Percentiles rank a stretch among this genome's conserved stretches.
Evolutionary conservation across 345 rosid species (phyloP).

Genomic region (Geranium brycei): DNA sequence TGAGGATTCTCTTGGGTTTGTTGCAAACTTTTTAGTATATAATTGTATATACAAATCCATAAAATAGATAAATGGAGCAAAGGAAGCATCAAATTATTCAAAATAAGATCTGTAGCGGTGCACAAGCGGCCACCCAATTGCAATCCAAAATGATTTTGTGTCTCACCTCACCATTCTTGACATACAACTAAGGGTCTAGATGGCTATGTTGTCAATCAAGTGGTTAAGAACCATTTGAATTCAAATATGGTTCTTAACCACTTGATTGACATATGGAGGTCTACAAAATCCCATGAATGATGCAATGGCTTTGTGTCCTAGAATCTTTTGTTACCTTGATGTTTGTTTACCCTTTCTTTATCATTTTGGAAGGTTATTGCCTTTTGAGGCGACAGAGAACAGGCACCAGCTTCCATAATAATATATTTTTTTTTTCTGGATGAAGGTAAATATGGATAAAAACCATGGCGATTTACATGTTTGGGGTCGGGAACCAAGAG

Average conservation of each 20-base stretch:
- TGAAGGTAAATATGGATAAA: slow-evolving; percentile 23
- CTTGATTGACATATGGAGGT: too few relatives aligned
- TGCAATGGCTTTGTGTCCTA: not conserved
- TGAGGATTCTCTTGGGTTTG: not conserved
- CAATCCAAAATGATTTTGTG: too few relatives aligned
- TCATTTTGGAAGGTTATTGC: not conserved
- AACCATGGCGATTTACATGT: slow-evolving; percentile 29
- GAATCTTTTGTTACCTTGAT: not conserved
- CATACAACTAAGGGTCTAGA: too few relatives aligned
- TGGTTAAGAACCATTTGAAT: too few relatives aligned
- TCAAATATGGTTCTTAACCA: too few relatives aligned
- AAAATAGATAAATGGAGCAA: too few relatives aligned
- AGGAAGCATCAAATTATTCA: not conserved
- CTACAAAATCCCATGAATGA: not conserved
- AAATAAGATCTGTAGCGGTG: too few relatives aligned
- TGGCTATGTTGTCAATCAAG: too few relatives aligned
- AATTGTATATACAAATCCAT: too few relatives aligned
- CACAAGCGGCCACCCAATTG: too few relatives aligned
- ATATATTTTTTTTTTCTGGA: slow-evolving; percentile 4
- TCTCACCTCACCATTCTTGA: too few relatives aligned
- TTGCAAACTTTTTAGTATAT: not conserved
- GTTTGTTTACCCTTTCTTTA: not conserved
- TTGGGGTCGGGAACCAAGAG: slow-evolving; percentile 30
- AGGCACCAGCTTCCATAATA: not conserved
- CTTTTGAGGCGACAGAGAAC: not conserved